Evolutionary conservation across 768 basidiomycete genomes (phyloP).

Genomic region (Amanita jacksonii): DNA sequence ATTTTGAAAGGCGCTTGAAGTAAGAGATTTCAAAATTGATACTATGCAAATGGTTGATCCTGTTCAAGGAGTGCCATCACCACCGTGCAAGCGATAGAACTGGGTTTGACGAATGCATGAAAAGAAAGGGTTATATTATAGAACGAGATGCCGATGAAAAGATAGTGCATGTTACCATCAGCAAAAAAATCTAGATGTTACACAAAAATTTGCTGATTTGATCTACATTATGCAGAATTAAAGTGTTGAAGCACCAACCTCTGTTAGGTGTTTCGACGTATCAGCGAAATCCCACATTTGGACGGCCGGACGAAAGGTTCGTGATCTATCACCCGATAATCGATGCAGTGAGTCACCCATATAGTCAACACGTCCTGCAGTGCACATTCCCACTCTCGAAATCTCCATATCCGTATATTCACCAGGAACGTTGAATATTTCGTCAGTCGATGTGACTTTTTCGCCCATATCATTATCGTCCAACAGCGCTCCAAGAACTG

Average conservation of each 20-base stretch:
- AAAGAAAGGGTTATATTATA: no score
- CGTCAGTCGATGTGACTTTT: slow-evolving; percentile 25
- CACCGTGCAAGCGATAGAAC: no score
- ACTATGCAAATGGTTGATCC: no score
- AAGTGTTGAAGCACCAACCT: slow-evolving; percentile 38
- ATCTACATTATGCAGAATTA: no score
- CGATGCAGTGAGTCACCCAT: background rate
- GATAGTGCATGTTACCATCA: no score
- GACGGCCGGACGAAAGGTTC: slow-evolving; percentile 53
- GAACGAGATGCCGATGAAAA: no score
- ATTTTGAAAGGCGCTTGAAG: no score
- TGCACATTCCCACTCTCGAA: slow-evolving; percentile 47
- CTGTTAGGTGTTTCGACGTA: slow-evolving; percentile 67
- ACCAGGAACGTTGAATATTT: slow-evolving; percentile 47
- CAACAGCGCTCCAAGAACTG: slow-evolving; percentile 67
- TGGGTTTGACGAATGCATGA: no score
- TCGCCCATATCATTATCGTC: slow-evolving; percentile 62
- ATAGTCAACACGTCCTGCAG: slow-evolving; percentile 36
- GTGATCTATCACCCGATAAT: slow-evolving; percentile 36
- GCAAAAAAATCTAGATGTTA: no score
- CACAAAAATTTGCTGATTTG: no score
- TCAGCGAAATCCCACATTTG: slow-evolving; percentile 61
- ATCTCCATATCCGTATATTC: slow-evolving; percentile 73
- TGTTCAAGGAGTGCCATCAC: no score
- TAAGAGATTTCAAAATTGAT: no score